Evolutionary conservation across 2,329 filamentous ascomycete species (phyloP).

Genomic region (Beauveria medogensis): DNA sequence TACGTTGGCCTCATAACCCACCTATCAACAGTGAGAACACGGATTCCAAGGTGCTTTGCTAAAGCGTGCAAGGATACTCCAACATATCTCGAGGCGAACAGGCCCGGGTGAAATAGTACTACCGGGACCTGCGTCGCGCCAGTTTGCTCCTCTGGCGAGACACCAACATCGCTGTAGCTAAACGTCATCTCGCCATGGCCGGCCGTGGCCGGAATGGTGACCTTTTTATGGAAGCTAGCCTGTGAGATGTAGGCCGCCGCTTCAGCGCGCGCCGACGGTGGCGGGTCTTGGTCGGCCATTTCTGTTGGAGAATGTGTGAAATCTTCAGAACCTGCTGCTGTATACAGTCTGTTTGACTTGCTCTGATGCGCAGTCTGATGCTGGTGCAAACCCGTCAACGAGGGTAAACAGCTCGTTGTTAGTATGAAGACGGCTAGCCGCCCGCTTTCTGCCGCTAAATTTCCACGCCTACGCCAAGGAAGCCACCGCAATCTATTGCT

Average conservation of each 20-base stretch:
- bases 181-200: constrained; percentile 17
- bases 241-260: constrained; percentile 16
- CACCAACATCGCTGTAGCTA: constrained; percentile 23
- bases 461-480: background rate
- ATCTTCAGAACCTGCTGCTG: background rate
- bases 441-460: constrained; percentile 1
- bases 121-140: constrained; percentile 15
- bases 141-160: background rate
- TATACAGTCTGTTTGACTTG: background rate
- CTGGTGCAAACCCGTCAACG: background rate
- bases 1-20: background rate
- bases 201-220: constrained; percentile 18
- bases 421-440: background rate
- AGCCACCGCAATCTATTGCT: background rate
- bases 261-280: background rate
- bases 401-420: background rate
- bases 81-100: constrained; percentile 21
- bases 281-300: background rate
- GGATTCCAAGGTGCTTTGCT: constrained; percentile 23
- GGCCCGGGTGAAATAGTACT: constrained; percentile 22
- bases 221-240: constrained; percentile 19
- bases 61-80: constrained; percentile 25
- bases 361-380: background rate
- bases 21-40: constrained; percentile 25
- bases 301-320: background rate